Base-by-base conservation (phyloP, 140 eudicot genomes). In the Flaveria floridana region DNA sequence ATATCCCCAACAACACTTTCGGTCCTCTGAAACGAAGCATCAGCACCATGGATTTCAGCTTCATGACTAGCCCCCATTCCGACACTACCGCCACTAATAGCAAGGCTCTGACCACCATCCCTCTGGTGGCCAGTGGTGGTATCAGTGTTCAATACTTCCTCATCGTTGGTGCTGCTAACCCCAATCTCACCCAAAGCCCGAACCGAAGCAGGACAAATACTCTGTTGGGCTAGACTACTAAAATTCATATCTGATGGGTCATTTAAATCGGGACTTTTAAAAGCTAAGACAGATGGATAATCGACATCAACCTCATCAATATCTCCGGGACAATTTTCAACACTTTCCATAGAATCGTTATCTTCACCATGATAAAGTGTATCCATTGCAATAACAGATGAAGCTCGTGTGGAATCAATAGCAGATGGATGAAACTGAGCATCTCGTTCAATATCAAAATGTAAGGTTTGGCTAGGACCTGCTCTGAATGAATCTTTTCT, bases 1-100 rank as follows among this genome's bases (percentile, higher is more conserved):
- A 85, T 87, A 73, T 94, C 99, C 70, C 97, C 96, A 63, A 81
- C 93, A 47, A 82, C 87, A 80, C 99, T 94, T 62, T 87, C 95
- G 7, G 90, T 78, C 80, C 99, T 84, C 37, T 90, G 87, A 48
- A 82, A 74, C 57, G 82, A 88, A 59, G 74, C 85, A 72, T 93
- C 97, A 55, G 70, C 71, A 11, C 99, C 99, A 44, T 91, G 99
- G 9, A 94, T 88, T 81, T 94, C 99, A 39, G 99, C 99, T 81
- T 94, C 99, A 83, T 94, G 97, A 75, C 97, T 90, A 58, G 92
- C 97, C 68, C 99, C 95, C 92, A 88, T 91, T 65, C 97, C 99
- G 21, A 91, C 92, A 88, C 96, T 90, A 62, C 96, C 96, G 16
- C 97, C 96, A 79, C 99, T 94, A 50, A 84, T 69, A 6, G 89